Evolutionary conservation across 1,284 basidiomycete genomes (phyloP).

Genomic region (Irpex sp.): DNA sequence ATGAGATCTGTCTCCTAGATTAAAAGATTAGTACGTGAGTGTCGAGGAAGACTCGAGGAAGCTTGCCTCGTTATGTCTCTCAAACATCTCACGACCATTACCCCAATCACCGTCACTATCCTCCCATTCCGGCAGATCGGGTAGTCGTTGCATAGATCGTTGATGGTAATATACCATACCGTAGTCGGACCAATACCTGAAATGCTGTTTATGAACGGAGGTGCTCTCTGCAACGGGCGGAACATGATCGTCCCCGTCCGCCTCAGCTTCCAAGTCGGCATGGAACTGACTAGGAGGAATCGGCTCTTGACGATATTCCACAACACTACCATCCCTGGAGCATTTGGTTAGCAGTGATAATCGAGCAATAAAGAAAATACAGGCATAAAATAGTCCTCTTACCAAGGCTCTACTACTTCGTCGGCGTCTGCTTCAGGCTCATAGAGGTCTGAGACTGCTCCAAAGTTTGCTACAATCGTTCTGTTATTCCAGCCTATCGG

Average conservation of each 20-base stretch:
- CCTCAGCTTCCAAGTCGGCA: slow-evolving; percentile 37
- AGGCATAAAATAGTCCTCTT: slow-evolving; percentile 6
- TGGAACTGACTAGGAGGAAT: slow-evolving; percentile 58
- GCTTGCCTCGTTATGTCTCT: slow-evolving; percentile 50
- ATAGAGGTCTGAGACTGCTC: slow-evolving; percentile 48
- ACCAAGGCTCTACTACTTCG: slow-evolving; percentile 27
- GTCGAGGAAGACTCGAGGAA: background rate
- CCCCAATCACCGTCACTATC: slow-evolving; percentile 53
- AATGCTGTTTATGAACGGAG: slow-evolving; percentile 17
- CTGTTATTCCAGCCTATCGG: slow-evolving; percentile 1
- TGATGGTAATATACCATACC: slow-evolving; percentile 66
- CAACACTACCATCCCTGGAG: slow-evolving; percentile 47
- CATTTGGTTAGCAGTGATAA: background rate
- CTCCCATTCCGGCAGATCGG: slow-evolving; percentile 55
- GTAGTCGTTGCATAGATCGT: slow-evolving; percentile 59
- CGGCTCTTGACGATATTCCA: slow-evolving; percentile 49
- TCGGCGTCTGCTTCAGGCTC: slow-evolving; percentile 23
- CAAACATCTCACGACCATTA: slow-evolving; percentile 47
- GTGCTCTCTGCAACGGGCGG: background rate
- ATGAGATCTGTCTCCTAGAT: slow-evolving; percentile 37
- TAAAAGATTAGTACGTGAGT: background rate
- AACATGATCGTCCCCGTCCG: slow-evolving; percentile 8
- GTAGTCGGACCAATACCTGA: slow-evolving; percentile 79
- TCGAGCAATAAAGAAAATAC: background rate
- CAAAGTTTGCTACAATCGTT: slow-evolving; percentile 54